These are phyloP conservation scores for Penicillium maclennaniae DNA, from an alignment of 495 filamentous ascomycete species.

Conservation along the genomic window DNA sequence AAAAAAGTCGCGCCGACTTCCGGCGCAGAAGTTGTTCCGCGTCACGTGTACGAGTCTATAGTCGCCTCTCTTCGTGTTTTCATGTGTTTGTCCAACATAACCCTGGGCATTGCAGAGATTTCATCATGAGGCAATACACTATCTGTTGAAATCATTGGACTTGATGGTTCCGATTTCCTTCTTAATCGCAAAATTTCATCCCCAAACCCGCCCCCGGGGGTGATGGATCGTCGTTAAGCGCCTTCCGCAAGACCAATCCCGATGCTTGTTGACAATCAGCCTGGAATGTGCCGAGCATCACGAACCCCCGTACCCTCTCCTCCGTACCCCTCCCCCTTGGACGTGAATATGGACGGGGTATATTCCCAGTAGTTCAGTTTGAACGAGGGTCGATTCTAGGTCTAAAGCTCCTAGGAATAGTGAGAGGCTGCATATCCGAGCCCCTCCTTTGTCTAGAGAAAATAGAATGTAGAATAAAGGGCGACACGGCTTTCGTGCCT, in stretches of 20 bases:
- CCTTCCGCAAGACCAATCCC: not conserved
- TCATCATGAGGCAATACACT: not conserved
- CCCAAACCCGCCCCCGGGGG: not conserved
- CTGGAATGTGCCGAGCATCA: constrained; percentile 5
- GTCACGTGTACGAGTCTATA: constrained; percentile 12
- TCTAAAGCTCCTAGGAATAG: not conserved
- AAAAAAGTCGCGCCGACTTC: constrained; percentile 18
- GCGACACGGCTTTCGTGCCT: not conserved
- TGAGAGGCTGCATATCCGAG: not conserved
- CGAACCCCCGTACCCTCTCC: not conserved
- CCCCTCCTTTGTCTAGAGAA: not conserved
- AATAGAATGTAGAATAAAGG: not conserved
- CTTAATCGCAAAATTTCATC: not conserved
- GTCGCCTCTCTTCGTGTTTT: not conserved
- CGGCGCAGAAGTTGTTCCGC: constrained; percentile 15
- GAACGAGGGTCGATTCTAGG: constrained; percentile 4
- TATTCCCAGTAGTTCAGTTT: constrained; percentile 1
- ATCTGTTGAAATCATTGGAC: not conserved
- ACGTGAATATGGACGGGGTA: not conserved
- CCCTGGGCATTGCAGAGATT: not conserved
- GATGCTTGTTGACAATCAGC: constrained; percentile 5
- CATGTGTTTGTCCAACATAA: not conserved
- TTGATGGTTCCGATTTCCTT: not conserved
- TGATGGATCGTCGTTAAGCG: not conserved
- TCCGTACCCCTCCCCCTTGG: constrained; percentile 4